Evolutionary conservation across 768 basidiomycete genomes (phyloP).

Genomic region (Pleurotus platypus): DNA sequence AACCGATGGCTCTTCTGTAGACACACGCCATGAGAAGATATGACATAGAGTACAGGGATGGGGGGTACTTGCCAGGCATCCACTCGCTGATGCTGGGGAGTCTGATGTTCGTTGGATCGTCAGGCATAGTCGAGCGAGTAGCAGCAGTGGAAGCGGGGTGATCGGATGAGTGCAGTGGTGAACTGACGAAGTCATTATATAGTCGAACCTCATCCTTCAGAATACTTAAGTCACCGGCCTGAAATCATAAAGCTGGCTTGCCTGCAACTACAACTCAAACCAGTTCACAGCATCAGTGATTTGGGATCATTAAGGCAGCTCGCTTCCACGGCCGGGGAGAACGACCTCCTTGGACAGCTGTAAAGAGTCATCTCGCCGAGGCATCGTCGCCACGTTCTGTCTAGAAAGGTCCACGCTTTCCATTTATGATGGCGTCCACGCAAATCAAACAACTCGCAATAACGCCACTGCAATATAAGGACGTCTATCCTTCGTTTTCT

Average conservation of each 20-base stretch:
- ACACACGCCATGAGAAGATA: neutral
- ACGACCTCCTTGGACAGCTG: no score
- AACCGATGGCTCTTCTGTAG: neutral
- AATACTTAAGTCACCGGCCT: neutral
- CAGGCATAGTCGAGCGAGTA: neutral
- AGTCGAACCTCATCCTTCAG: neutral
- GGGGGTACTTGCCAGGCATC: neutral
- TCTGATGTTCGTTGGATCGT: neutral
- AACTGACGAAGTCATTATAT: neutral
- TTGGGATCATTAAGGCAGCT: no score
- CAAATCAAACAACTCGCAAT: neutral
- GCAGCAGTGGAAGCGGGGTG: neutral
- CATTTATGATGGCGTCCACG: neutral
- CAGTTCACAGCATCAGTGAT: no score
- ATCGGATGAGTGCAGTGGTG: conserved; percentile 5
- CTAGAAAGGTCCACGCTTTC: neutral
- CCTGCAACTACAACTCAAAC: no score
- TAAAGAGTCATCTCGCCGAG: neutral
- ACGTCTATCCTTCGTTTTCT: neutral
- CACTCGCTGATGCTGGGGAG: conserved; percentile 7
- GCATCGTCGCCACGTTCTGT: neutral
- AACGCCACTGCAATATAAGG: neutral
- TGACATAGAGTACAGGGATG: neutral
- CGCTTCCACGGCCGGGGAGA: no score
- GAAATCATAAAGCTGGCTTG: neutral